Conservation (phyloP, 176 grass and related monocot species). For the Cocos nucifera region DNA sequence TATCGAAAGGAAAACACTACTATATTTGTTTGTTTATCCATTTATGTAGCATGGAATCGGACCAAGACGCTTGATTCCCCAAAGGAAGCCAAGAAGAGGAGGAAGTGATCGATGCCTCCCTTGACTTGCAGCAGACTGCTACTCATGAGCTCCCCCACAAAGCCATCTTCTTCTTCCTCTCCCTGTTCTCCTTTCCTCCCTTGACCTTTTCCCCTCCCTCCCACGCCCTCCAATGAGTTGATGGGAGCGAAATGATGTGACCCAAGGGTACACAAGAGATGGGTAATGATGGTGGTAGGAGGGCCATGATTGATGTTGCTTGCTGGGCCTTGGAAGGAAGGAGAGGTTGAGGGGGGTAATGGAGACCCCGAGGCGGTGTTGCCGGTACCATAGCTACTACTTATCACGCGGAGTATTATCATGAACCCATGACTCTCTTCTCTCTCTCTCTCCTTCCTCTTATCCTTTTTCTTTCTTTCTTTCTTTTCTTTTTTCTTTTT, state of each 20-base stretch:
- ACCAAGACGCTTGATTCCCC: slow-evolving; percentile 10
- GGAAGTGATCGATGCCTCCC: neutral
- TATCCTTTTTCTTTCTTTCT: too few relatives aligned
- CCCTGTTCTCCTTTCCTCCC: too few relatives aligned
- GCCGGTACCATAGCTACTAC: neutral
- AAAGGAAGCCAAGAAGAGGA: neutral
- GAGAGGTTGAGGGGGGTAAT: neutral
- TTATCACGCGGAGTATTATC: neutral
- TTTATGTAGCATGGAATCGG: neutral
- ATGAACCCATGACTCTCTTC: neutral
- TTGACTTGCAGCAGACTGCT: neutral
- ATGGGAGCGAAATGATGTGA: neutral
- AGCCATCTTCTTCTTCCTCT: neutral
- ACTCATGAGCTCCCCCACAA: too few relatives aligned
- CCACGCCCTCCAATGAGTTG: neutral
- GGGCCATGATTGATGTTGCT: neutral
- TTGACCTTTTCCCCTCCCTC: neutral
- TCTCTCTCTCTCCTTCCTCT: too few relatives aligned
- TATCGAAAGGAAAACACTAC: too few relatives aligned
- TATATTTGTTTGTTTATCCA: too few relatives aligned
- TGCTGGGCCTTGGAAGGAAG: too few relatives aligned
- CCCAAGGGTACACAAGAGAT: neutral
- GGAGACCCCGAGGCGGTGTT: neutral
- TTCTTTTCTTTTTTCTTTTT: too few relatives aligned
- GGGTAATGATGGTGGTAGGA: neutral